phyloP scores from a whole-genome alignment of 345 rosid species.

The Eucalyptus pauciflora region DNA sequence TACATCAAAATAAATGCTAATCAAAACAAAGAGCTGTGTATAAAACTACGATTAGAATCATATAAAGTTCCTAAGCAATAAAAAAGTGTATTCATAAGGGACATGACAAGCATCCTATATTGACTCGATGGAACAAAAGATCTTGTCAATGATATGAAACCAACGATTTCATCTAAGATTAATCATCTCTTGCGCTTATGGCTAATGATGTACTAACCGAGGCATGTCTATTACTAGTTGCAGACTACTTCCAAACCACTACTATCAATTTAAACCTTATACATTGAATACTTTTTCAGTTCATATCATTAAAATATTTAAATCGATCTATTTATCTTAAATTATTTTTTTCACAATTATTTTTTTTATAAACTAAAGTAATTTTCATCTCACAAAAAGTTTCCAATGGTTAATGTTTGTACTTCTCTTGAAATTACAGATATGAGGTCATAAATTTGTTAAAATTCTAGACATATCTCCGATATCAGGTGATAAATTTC shows the following conservation, averaged over 20 bases:
- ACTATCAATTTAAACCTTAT: not conserved
- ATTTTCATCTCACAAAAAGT: not conserved
- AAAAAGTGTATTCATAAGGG: not conserved
- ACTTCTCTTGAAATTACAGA: not conserved
- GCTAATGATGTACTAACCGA: not conserved
- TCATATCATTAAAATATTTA: not conserved
- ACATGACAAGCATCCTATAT: not conserved
- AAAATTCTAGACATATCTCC: not conserved
- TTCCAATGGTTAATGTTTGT: not conserved
- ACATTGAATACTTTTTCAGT: not conserved
- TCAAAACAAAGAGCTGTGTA: not conserved
- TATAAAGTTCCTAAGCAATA: not conserved
- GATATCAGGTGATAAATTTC: not conserved
- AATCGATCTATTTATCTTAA: not conserved
- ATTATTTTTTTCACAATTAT: no score
- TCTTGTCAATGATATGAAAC: not conserved
- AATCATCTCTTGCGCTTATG: not conserved
- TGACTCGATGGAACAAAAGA: not conserved
- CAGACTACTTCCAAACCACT: not conserved
- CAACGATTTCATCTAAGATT: not conserved
- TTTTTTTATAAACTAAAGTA: not conserved
- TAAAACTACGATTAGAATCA: not conserved
- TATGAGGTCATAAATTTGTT: not conserved
- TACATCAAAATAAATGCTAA: not conserved
- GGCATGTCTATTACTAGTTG: not conserved